Base-by-base conservation (phyloP, 2,329 filamentous ascomycete species). In the Pseudogymnoascus sp. region DNA sequence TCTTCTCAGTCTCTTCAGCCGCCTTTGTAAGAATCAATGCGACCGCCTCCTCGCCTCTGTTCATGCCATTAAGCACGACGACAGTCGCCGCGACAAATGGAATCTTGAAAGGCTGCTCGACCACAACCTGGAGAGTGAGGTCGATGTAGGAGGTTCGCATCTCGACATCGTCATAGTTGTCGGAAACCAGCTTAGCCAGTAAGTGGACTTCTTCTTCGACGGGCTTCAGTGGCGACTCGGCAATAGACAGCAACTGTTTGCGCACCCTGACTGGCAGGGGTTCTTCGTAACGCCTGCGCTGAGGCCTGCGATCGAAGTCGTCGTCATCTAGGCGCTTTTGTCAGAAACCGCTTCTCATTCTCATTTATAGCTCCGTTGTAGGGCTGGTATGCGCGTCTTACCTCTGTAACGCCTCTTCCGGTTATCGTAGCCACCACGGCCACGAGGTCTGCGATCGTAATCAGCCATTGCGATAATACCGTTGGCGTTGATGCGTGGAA, bases 21-120 rank as follows among this genome's bases (percentile, higher is more conserved):
- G 88, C 79, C 68, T 83, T 85, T 61, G 78, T 80, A 68, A 97
- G 79, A 19, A 96, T 79, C 67, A 91, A 85, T 38, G 82, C 81
- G 33, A 88, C 84, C 37, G 96, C 81, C 68, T 95, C 89, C 4
- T 88, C 81, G 19, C 59, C 62, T 46, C 62, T 61, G 72, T 91
- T 91, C 70, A 89, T 78, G 26, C 85, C 83, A 77, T 97, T 97
- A 68, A 88, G 83, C 63, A 91, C 83, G 64, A 96, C 82, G 46
- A 96, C 83, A 13, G 93, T 87, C 19, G 90, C 91, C 9, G 93
- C 92, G 38, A 96, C 83, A 73, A 97, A 97, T 0, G 95, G 93
- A n/a, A 92, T 96, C 80, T 97, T 97, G 75, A 99, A 88, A 1
- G 95, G 95, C 77, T 99, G 95, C 77, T 99, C 95, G 37, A 91